Percentiles rank a stretch among this genome's conserved stretches.
These are phyloP conservation scores for Hypoxylon intermedium DNA, from an alignment of 495 filamentous ascomycete species.

Conservation along the genomic window DNA sequence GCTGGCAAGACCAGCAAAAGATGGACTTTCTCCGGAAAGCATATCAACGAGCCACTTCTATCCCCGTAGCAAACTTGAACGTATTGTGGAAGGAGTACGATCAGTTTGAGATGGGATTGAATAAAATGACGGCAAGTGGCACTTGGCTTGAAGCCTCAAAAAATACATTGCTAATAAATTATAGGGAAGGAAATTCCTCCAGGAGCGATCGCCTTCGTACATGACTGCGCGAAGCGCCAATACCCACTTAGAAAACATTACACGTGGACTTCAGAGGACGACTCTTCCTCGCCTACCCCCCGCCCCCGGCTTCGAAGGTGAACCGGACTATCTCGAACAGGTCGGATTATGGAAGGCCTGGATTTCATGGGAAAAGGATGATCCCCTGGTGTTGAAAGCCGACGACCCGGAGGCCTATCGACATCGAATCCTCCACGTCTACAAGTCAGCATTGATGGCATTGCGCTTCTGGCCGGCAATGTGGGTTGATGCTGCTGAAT, in stretches of 20 bases:
- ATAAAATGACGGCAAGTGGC: conserved; percentile 77
- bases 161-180: conserved; percentile 28
- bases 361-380: conserved; percentile 93
- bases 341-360: conserved; percentile 92
- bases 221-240: conserved; percentile 90
- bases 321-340: conserved; percentile 83
- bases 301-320: conserved; percentile 82
- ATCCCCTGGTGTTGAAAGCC: conserved; percentile 81
- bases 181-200: conserved; percentile 88
- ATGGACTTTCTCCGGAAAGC: conserved; percentile 90
- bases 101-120: conserved; percentile 88
- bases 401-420: conserved; percentile 78
- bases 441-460: conserved; percentile 93
- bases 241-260: conserved; percentile 84
- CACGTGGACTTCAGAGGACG: conserved; percentile 75
- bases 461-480: conserved; percentile 91
- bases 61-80: conserved; percentile 81
- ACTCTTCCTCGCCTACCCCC: conserved; percentile 84
- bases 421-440: conserved; percentile 82
- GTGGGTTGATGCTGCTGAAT: conserved; percentile 94
- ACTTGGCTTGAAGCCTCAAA: too few species aligned
- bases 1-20: conserved; percentile 97
- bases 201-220: conserved; percentile 88
- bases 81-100: conserved; percentile 96
- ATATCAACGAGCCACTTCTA: conserved; percentile 85